Evolutionary conservation across 2,329 filamentous ascomycete species (phyloP).

Genomic region (Fusarium liriodendri): DNA sequence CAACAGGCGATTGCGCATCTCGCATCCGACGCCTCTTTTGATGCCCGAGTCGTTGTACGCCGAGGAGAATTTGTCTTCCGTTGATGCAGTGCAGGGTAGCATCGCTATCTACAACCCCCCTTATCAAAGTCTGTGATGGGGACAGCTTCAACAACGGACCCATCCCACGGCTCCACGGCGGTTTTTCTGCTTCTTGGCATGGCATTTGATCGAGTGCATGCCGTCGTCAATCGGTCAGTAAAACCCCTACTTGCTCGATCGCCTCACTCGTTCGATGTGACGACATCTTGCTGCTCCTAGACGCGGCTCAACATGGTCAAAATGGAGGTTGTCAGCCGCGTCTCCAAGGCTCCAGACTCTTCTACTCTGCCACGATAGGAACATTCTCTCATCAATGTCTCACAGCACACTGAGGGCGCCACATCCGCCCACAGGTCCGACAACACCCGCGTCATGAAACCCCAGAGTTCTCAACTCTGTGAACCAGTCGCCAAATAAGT

Average conservation of each 20-base stretch:
- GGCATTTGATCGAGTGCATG: background rate
- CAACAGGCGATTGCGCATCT: constrained; percentile 19
- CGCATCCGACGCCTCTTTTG: constrained; percentile 37
- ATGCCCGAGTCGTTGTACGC: constrained; percentile 17
- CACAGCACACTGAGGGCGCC: constrained; percentile 29
- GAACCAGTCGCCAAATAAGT: constrained; percentile 11
- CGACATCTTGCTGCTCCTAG: background rate
- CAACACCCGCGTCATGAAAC: constrained; percentile 41
- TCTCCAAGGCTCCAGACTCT: constrained; percentile 31
- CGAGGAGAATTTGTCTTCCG: constrained; percentile 26
- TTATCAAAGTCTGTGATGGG: constrained; percentile 11
- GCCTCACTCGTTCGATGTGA: constrained; percentile 1
- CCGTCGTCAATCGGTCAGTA: background rate
- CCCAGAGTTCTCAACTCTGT: constrained; percentile 7
- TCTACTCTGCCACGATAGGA: constrained; percentile 26
- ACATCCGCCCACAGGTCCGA: constrained; percentile 36
- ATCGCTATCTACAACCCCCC: constrained; percentile 1
- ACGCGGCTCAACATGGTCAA: constrained; percentile 9
- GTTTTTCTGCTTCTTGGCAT: background rate
- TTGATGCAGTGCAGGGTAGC: constrained; percentile 18
- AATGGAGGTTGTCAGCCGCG: constrained; percentile 12
- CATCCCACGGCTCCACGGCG: background rate
- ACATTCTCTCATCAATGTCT: constrained; percentile 33
- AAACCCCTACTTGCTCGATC: background rate
- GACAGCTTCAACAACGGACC: background rate